Base-by-base conservation (phyloP, 768 basidiomycete species). In the Kwoniella botswanensis region DNA sequence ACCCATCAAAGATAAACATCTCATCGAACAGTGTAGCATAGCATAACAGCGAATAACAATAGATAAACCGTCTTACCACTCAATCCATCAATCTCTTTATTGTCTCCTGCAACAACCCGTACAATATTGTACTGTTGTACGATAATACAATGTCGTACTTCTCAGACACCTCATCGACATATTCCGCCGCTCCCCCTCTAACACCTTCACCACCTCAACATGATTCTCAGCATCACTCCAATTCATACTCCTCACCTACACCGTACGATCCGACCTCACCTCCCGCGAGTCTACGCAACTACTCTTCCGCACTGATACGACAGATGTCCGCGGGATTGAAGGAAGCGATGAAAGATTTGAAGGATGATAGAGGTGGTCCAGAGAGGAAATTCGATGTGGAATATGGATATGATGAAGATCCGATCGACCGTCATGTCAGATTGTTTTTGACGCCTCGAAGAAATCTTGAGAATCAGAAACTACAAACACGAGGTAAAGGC, bases 321-420 rank as follows among this genome's bases (percentile, higher is more conserved):
- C 24, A 59, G 18, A 72, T 73, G 67, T 63, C 70, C 3, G 54
- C 59, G 7, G 76, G 74, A 6, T 68, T 74, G 74, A 67, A 65
- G 3, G 72, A 69, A 7, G 76, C 76, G 1, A 71, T 77, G 71
- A 64, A 61, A 42, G 74, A 74, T 42, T 44, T 77, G 13, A 67
- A 68, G 21, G 71, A 75, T 41, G 76, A 77, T 24, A 69, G 74
- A 24, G 70, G 71, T 9, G 65, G 66, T 2, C 67, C 65, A 52
- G 70, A 71, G 58, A 57, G 56, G 22, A 58, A 68, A 35, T 74
- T 74, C 35, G 67, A 69, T 44, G 61, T 60, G 4, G 69, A 71
- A 24, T 71, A 63, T 56, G 74, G 74, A 61, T 74, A 74, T 55
- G 71, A 71, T 50, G 72, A 75, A 22, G 73, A 78, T 67, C 77